Base-by-base conservation (phyloP, 208 protist species). In the Phytomonas francai region DNA sequence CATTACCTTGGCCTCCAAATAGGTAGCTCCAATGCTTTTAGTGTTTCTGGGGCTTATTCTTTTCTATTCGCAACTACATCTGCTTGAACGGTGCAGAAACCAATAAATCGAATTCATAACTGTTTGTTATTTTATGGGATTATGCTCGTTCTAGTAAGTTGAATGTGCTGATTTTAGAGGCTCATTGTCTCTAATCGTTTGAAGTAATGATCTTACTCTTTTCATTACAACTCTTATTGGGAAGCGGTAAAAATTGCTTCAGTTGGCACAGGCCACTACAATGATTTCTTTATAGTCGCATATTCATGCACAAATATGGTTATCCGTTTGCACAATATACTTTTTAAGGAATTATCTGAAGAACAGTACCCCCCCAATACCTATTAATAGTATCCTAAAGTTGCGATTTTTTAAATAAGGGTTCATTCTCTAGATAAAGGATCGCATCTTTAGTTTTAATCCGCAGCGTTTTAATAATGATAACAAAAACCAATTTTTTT, bases 401-500 rank as follows among this genome's bases (percentile, higher is more conserved):
- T 19, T 22, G 39, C 6, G 16, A 49, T 49, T 19, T 19, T 19
- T 19, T 49, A 22, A 49, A 49, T 49, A 49, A 6, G 16, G 16
- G 6, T 49, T 22, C 6, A 39, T 39, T 39, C 3, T 9, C 34
- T 39, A 12, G 3, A 39, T 12, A 39, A 39, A 39, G 34, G 34
- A 12, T 39, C 16, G 12, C 6, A 22, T 19, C 12, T 19, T 49
- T 49, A 49, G 12, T 3, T 49, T 49, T 49, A 12, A 22, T 49
- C 4, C 39, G 16, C 2, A 19, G 39, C 12, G 16, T 49, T 49
- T 49, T 19, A 22, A 9, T 49, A 22, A 19, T 22, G 32, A 27
- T 58, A 22, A 67, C 36, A 28, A 28, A 58, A 9, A 57, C 63
- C 22, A 33, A 62, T 19, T 61, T 4, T 71, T 11, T 11, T n/a